Conservation (phyloP, 208 protist genomes). For the Wallacemonas rigidus region DNA sequence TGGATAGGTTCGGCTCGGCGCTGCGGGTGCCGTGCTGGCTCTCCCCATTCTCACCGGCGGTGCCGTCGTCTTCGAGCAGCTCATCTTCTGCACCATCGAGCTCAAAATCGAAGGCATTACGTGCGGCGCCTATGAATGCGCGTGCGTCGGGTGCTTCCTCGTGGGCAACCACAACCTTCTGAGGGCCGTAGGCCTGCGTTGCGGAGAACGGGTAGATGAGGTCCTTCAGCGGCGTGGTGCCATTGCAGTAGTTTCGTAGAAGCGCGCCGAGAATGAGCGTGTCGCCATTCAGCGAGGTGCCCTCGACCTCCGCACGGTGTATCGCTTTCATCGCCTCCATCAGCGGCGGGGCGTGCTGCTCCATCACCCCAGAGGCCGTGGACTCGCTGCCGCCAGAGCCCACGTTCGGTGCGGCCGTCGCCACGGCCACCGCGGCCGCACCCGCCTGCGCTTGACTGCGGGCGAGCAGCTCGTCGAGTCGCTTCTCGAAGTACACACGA, state of each 20-base stretch:
- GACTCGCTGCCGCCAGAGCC: constrained; percentile 15
- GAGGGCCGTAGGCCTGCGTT: constrained; percentile 50
- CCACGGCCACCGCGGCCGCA: not conserved
- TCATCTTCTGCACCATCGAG: constrained; percentile 29
- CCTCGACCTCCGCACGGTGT: constrained; percentile 82
- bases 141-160: constrained; percentile 5
- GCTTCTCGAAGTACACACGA: constrained; percentile 71
- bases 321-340: constrained; percentile 78
- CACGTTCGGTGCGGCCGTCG: not conserved
- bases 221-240: constrained; percentile 47
- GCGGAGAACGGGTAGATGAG: constrained; percentile 50
- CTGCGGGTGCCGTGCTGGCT: not conserved
- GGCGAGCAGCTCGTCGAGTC: constrained; percentile 58
- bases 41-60: not conserved
- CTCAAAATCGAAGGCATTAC: constrained; percentile 45
- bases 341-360: constrained; percentile 31
- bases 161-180: constrained; percentile 21
- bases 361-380: constrained; percentile 19
- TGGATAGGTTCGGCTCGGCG: not conserved
- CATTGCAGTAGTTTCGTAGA: constrained; percentile 66
- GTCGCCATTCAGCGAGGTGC: constrained; percentile 69
- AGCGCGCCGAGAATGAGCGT: constrained; percentile 63
- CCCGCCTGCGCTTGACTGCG: constrained; percentile 22
- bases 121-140: not conserved
- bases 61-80: constrained; percentile 36